Base-by-base conservation (phyloP, 176 grass and related monocot genomes). In the Paspalum notatum region DNA sequence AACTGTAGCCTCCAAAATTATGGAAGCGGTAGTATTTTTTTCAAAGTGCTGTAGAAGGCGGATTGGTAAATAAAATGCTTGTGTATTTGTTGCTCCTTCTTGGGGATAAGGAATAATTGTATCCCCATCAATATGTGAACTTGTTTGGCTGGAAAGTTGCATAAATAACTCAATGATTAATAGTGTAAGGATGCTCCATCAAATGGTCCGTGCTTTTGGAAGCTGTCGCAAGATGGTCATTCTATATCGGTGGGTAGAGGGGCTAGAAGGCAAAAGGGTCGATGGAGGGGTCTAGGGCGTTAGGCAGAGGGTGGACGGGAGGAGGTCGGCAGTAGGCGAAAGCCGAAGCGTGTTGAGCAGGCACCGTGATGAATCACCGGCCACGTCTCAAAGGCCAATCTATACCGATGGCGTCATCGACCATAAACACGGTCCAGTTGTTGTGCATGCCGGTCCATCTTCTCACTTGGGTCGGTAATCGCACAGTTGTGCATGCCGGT, bases 21-120 rank as follows among this genome's bases (percentile, higher is more conserved):
- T n/a, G 45, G 49, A 55, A 42, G 15, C 49, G 39, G 12, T 42
- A 16, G 49, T 43, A 50, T 85, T 82, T 20, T 81, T 89, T 12
- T 48, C 62, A 71, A 42, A 64, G 49, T 0, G 56, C 50, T 10
- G 25, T 51, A 79, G 17, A 22, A 44, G 8, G 43, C 0, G 12
- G 13, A 21, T 32, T 59, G 62, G 8, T 25, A 48, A 85, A 89
- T 85, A 85, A 89, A 38, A 38, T 57, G 48, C 20, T 66, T 64
- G 5, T 20, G n/a, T 52, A 26, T 84, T 50, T 66, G 46, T 38
- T 21, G 9, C 50, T 40, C 59, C 9, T 58, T 41, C 26, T 8
- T 25, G 16, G 56, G 58, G 49, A 12, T 72, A 42, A 51, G 1
- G 27, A 78, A 39, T 8, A 13, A 27, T 17, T n/a, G 38, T 14